Conservation (phyloP, 2,329 filamentous ascomycete species). For the Pseudogymnoascus sp. region DNA sequence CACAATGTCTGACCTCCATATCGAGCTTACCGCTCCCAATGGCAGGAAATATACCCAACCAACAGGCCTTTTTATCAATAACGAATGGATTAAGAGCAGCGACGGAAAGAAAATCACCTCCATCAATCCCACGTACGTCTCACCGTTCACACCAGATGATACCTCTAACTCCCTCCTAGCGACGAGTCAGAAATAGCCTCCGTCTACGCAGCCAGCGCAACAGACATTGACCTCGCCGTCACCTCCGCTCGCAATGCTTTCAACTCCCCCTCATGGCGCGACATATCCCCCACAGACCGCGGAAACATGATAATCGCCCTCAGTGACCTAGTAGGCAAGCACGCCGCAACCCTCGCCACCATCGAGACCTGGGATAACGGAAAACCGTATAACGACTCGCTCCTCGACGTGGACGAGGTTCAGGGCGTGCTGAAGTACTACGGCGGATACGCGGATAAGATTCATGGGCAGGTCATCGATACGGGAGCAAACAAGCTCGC, state of each 20-base stretch:
- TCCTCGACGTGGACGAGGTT: conserved; percentile 57
- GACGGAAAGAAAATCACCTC: conserved; percentile 56
- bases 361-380: conserved; percentile 73
- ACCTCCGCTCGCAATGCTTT: conserved; percentile 62
- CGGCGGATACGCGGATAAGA: conserved; percentile 72
- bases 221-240: conserved; percentile 65
- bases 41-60: conserved; percentile 65
- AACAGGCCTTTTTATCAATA: conserved; percentile 72
- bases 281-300: conserved; percentile 59
- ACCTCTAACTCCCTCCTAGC: conserved; percentile 29
- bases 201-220: conserved; percentile 58
- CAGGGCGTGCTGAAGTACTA: conserved; percentile 61
- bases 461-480: conserved; percentile 67
- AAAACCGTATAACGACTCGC: conserved; percentile 61
- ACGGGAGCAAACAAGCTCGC: conserved; percentile 63
- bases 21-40: conserved; percentile 68
- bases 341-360: conserved; percentile 48
- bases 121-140: conserved; percentile 60
- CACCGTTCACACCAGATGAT: neutral
- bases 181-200: conserved; percentile 62
- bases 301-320: conserved; percentile 63
- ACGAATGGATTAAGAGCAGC: conserved; percentile 65
- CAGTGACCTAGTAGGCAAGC: conserved; percentile 58
- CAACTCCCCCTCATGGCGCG: conserved; percentile 58
- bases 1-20: conserved; percentile 36